Evolutionary conservation across 495 filamentous ascomycete species (phyloP).

Genomic region (Cairneyella variabilis): DNA sequence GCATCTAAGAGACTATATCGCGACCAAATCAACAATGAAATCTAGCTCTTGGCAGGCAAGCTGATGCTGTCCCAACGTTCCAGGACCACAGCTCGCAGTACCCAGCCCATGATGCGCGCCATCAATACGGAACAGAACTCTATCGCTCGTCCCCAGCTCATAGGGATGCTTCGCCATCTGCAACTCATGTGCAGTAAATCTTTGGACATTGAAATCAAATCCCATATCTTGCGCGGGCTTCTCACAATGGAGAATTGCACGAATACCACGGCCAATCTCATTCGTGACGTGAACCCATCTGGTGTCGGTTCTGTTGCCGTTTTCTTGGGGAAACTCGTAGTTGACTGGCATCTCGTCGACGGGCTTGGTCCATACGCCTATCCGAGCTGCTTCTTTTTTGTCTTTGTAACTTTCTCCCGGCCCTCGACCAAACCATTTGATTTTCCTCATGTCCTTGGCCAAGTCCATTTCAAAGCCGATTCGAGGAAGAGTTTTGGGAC

Average conservation of each 20-base stretch:
- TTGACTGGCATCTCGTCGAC: slow-evolving; percentile 45
- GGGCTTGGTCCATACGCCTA: slow-evolving; percentile 45
- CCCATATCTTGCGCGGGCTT: neutral
- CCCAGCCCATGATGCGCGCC: slow-evolving; percentile 51
- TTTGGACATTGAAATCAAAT: slow-evolving; percentile 44
- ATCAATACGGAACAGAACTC: slow-evolving; percentile 56
- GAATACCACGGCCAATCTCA: slow-evolving; percentile 33
- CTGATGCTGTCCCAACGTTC: slow-evolving; percentile 44
- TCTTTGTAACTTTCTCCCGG: slow-evolving; percentile 60
- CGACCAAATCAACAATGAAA: slow-evolving; percentile 18
- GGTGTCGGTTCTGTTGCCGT: slow-evolving; percentile 57
- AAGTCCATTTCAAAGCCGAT: slow-evolving; percentile 49
- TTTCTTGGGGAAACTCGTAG: slow-evolving; percentile 69
- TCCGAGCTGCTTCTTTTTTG: slow-evolving; percentile 51
- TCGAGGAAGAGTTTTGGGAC: slow-evolving; percentile 52
- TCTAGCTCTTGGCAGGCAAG: slow-evolving; percentile 27
- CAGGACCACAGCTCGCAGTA: slow-evolving; percentile 47
- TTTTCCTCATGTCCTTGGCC: slow-evolving; percentile 27
- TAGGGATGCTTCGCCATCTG: slow-evolving; percentile 54
- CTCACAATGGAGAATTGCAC: slow-evolving; percentile 27
- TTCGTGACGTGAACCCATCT: slow-evolving; percentile 50
- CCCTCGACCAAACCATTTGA: slow-evolving; percentile 59
- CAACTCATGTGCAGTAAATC: slow-evolving; percentile 46
- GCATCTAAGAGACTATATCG: too few species aligned
- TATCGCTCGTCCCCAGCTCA: slow-evolving; percentile 46